Percentiles rank a stretch among this genome's conserved stretches.
phyloP scores from a whole-genome alignment of 139 green algal genomes.

The Picochlorum sp. region DNA sequence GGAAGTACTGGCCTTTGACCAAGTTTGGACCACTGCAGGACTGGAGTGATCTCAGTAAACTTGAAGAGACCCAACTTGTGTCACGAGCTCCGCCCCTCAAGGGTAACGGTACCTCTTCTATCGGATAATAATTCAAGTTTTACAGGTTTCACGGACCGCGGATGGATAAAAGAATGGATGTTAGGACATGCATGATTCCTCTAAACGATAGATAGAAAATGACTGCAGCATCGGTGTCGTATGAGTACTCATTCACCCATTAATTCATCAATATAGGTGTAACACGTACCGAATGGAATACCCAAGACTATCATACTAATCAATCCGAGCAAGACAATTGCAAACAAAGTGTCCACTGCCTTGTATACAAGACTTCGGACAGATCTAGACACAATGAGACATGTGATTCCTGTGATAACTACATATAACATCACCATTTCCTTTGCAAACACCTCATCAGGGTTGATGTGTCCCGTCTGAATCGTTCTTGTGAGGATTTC shows the following conservation, averaged over 20 bases:
- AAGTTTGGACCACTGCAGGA: constrained; percentile 58
- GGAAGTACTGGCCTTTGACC: constrained; percentile 87
- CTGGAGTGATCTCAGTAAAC: constrained; percentile 31
- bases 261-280: too few species aligned
- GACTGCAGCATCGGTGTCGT: too few species aligned
- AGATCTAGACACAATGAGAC: neutral
- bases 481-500: neutral
- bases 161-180: too few species aligned
- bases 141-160: too few species aligned
- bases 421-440: constrained; percentile 1
- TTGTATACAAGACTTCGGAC: constrained; percentile 3
- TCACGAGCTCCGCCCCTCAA: neutral
- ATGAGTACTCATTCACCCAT: too few species aligned
- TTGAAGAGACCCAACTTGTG: neutral
- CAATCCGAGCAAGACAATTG: constrained; percentile 21
- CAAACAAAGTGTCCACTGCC: constrained; percentile 15
- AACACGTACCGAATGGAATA: constrained; percentile 33
- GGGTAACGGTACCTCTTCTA: too few species aligned
- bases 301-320: constrained; percentile 31
- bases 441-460: neutral
- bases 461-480: neutral
- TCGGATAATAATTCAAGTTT: too few species aligned
- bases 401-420: neutral
- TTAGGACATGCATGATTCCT: too few species aligned
- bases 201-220: too few species aligned